A percentile compares a stretch with the other conserved stretches of the same genome.
Conservation (phyloP, 768 basidiomycete species). For the Pulveroboletus sp. region DNA sequence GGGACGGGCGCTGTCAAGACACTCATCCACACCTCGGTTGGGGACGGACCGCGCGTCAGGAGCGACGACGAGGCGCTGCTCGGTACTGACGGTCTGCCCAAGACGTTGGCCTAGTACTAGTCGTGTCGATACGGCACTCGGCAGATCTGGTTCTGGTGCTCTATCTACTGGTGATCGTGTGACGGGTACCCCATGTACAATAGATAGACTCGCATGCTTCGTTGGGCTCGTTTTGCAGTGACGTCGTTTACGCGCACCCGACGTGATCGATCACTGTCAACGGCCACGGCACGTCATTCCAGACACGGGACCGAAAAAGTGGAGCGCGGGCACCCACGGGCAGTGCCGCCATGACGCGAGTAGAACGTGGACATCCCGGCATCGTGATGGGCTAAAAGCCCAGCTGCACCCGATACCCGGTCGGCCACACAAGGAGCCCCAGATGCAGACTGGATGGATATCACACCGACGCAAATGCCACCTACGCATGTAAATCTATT, state of each 20-base stretch:
- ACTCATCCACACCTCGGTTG: conserved; percentile 90
- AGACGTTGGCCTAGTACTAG: conserved; percentile 36
- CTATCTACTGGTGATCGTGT: background rate
- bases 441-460: too few species aligned
- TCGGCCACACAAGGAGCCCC: too few species aligned
- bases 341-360: background rate
- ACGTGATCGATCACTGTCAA: too few species aligned
- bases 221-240: background rate
- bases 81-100: conserved; percentile 67
- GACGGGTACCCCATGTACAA: background rate
- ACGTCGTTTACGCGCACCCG: too few species aligned
- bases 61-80: conserved; percentile 63
- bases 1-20: conserved; percentile 78
- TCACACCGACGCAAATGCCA: too few species aligned
- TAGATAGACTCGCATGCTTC: background rate
- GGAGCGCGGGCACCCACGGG: background rate
- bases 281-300: background rate
- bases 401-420: too few species aligned
- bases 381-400: too few species aligned
- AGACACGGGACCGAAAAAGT: background rate
- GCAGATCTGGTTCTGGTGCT: background rate
- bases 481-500: too few species aligned
- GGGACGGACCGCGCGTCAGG: conserved; percentile 83
- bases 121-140: background rate
- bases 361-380: background rate